phyloP scores from a whole-genome alignment of 2,329 filamentous ascomycete genomes.

The Beauveria caledonica region DNA sequence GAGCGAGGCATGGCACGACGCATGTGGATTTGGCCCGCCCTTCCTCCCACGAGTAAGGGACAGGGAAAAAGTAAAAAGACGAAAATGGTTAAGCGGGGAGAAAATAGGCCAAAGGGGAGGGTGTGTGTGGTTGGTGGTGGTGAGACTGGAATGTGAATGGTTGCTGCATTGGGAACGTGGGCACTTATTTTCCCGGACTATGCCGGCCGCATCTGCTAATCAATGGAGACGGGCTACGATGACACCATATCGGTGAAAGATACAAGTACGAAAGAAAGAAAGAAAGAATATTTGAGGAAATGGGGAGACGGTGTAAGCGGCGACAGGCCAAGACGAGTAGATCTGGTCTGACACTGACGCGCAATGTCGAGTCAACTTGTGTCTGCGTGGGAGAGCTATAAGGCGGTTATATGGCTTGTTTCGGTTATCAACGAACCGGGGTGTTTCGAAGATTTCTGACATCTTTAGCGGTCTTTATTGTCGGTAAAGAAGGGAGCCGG shows the following conservation, averaged over 20 bases:
- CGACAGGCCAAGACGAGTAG: too few species aligned
- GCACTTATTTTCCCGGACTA: not conserved
- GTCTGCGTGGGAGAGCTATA: too few species aligned
- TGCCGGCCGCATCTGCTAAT: not conserved
- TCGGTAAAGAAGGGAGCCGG: too few species aligned
- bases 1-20: not conserved
- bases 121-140: not conserved
- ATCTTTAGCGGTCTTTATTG: too few species aligned
- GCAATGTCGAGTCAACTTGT: too few species aligned
- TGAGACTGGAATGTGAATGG: slow-evolving; percentile 1
- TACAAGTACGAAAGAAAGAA: too few species aligned
- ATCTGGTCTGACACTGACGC: too few species aligned
- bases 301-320: not conserved
- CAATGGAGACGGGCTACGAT: not conserved
- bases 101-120: too few species aligned
- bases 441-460: too few species aligned
- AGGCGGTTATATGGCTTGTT: too few species aligned
- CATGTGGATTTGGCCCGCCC: not conserved
- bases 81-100: not conserved
- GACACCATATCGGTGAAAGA: not conserved
- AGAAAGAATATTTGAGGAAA: not conserved
- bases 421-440: too few species aligned
- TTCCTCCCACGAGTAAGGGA: not conserved
- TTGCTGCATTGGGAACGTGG: slow-evolving; percentile 6
- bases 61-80: not conserved